These are phyloP conservation scores for Straminergon stramineum DNA, from an alignment of 225 moss, liverwort and hornwort genomes.

Conservation along the genomic window DNA sequence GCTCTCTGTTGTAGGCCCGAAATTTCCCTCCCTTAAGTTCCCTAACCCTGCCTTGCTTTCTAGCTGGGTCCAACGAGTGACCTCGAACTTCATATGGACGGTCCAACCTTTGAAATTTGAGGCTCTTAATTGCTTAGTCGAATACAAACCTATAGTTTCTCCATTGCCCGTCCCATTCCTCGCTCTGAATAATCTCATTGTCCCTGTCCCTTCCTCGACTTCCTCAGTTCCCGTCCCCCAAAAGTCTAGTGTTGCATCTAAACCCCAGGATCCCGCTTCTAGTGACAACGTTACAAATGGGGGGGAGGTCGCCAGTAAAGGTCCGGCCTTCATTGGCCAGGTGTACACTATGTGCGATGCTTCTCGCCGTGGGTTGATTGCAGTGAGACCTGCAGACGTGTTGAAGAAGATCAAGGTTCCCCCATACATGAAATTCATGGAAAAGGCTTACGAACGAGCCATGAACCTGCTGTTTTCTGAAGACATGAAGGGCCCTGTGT, in stretches of 20 bases:
- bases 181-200: conserved; percentile 21
- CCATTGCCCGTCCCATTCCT: conserved; percentile 29
- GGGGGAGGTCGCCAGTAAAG: conserved; percentile 56
- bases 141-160: conserved; percentile 24
- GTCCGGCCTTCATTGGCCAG: conserved; percentile 94
- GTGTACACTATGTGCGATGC: conserved; percentile 98
- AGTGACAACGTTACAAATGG: conserved; percentile 12
- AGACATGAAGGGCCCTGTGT: conserved; percentile 77
- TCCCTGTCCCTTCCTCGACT: conserved; percentile 12
- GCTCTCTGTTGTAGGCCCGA: background rate
- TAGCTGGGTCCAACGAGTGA: conserved; percentile 22
- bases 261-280: conserved; percentile 13
- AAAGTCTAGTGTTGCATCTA: conserved; percentile 16
- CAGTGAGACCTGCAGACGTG: conserved; percentile 69
- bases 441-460: conserved; percentile 32
- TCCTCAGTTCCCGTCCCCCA: conserved; percentile 11
- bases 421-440: conserved; percentile 63
- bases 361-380: conserved; percentile 77
- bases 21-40: conserved; percentile 10
- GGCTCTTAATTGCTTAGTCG: conserved; percentile 9
- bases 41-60: conserved; percentile 27
- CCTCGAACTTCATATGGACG: conserved; percentile 11
- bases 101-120: conserved; percentile 17
- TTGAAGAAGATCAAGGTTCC: conserved; percentile 65
- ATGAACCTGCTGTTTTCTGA: conserved; percentile 53